Base-by-base conservation (phyloP, 1,139 yeast species). In the Yamadazyma dushanensis region DNA sequence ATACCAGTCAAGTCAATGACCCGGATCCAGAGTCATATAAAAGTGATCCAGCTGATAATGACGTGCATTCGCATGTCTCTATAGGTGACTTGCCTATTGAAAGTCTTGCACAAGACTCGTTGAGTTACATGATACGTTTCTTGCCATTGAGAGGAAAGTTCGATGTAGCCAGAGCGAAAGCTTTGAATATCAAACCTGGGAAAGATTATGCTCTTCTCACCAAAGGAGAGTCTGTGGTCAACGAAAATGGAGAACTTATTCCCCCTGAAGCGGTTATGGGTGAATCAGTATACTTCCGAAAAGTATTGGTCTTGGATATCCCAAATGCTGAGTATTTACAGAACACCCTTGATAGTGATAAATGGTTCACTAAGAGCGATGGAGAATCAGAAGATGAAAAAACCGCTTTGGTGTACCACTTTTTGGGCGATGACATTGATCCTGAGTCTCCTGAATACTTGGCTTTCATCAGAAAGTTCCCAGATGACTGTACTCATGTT, bases 141-240 rank as follows among this genome's bases (percentile, higher is more conserved):
- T 65, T 76, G 25, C 82, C 94, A 0, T 65, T 78, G 0, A 68
- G 96, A 48, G 98, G 99, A 0, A 83, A 76, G 51, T 92, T 94
- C 51, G 69, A 80, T 43, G 76, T 78, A 0, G 62, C 66, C 6
- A 78, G 71, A 48, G 97, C 97, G 0, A 66, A 61, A 23, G 75
- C 63, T 24, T 62, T 89, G 18, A 92, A 94, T 0, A 74, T 92
- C 4, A 81, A 82, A 21, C 77, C 78, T 2, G 92, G 95, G 0
- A 63, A 70, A 4, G 55, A 72, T 25, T 87, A 68, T 54, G 73
- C 80, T 10, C 56, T 66, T 14, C 68, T 92, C 36, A 71, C 92
- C 8, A 65, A 65, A 11, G 95, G 95, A 2, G 54, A 71, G 22
- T 40, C 78, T 0, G 80, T 92, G 1, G 59, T 70, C 0, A 66